Conservation (phyloP, 208 protist genomes). For the Trypanosoma boissoni region DNA sequence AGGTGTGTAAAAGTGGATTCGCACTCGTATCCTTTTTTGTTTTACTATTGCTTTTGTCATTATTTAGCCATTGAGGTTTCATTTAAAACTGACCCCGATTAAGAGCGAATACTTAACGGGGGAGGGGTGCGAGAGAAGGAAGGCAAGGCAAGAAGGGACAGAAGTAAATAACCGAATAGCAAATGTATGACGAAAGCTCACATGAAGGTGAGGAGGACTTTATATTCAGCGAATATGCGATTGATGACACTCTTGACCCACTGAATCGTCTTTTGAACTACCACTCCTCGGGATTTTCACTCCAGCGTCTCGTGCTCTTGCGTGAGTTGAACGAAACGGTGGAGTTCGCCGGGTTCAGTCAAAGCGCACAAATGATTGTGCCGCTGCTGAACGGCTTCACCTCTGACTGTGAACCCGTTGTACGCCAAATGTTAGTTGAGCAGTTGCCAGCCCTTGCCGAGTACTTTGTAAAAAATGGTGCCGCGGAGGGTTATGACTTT, state of each 20-base stretch:
- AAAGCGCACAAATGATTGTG: slow-evolving; percentile 72
- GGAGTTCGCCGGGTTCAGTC: slow-evolving; percentile 77
- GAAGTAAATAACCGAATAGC: slow-evolving; percentile 10
- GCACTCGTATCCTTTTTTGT: no score
- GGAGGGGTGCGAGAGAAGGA: not conserved
- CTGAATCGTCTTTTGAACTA: slow-evolving; percentile 84
- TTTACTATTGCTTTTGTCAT: no score
- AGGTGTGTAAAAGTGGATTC: not conserved
- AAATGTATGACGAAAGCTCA: slow-evolving; percentile 50
- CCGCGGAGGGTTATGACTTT: slow-evolving; percentile 78
- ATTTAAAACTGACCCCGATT: no score
- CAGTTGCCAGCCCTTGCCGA: slow-evolving; percentile 79
- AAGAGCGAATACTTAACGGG: not conserved
- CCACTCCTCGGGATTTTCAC: slow-evolving; percentile 86
- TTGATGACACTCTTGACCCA: slow-evolving; percentile 91
- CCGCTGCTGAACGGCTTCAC: slow-evolving; percentile 88
- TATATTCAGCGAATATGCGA: slow-evolving; percentile 92
- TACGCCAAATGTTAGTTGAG: slow-evolving; percentile 90
- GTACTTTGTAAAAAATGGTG: slow-evolving; percentile 76
- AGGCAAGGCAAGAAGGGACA: no score
- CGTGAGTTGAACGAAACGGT: slow-evolving; percentile 85
- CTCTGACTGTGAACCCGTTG: slow-evolving; percentile 84
- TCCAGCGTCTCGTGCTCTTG: slow-evolving; percentile 86
- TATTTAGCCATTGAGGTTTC: no score
- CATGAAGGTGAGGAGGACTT: slow-evolving; percentile 84